These are phyloP conservation scores for Lachancea waltii DNA, from an alignment of 805 yeast genomes.

Conservation along the genomic window DNA sequence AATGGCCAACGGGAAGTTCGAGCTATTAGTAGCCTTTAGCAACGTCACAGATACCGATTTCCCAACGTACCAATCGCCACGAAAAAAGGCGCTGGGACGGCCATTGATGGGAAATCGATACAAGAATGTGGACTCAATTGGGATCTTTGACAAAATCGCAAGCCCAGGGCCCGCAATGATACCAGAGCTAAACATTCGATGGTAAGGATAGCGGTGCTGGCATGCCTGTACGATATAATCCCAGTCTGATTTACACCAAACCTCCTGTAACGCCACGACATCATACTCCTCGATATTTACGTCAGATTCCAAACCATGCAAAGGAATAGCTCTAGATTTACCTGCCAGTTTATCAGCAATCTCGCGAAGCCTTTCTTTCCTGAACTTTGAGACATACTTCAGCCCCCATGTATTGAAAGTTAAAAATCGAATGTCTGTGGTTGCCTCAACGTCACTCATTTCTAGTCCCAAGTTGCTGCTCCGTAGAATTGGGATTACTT, in stretches of 20 bases:
- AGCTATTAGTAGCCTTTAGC: slow-evolving; percentile 44
- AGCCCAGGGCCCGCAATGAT: slow-evolving; percentile 91
- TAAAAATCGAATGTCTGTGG: slow-evolving; percentile 35
- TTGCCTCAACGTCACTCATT: slow-evolving; percentile 3
- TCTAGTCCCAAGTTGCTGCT: neutral
- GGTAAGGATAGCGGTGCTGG: slow-evolving; percentile 46
- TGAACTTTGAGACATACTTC: slow-evolving; percentile 67
- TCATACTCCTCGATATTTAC: slow-evolving; percentile 47
- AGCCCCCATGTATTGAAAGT: slow-evolving; percentile 89
- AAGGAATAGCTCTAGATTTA: slow-evolving; percentile 8
- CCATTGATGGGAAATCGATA: slow-evolving; percentile 91
- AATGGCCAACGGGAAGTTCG: slow-evolving; percentile 58
- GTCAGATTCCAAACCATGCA: slow-evolving; percentile 16
- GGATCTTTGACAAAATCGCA: slow-evolving; percentile 75
- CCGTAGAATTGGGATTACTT: too few species aligned
- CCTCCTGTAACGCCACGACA: slow-evolving; percentile 87
- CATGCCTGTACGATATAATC: slow-evolving; percentile 47
- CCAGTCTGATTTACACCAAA: slow-evolving; percentile 89
- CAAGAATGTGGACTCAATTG: slow-evolving; percentile 71
- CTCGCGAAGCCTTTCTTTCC: slow-evolving; percentile 60
- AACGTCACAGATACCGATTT: slow-evolving; percentile 75
- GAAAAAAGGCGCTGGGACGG: slow-evolving; percentile 81
- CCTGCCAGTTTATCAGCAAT: slow-evolving; percentile 62
- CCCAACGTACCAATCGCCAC: slow-evolving; percentile 98
- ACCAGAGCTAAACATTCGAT: slow-evolving; percentile 72